Base-by-base conservation (phyloP, 768 basidiomycete genomes). In the Naganishia vaughanmartiniae region DNA sequence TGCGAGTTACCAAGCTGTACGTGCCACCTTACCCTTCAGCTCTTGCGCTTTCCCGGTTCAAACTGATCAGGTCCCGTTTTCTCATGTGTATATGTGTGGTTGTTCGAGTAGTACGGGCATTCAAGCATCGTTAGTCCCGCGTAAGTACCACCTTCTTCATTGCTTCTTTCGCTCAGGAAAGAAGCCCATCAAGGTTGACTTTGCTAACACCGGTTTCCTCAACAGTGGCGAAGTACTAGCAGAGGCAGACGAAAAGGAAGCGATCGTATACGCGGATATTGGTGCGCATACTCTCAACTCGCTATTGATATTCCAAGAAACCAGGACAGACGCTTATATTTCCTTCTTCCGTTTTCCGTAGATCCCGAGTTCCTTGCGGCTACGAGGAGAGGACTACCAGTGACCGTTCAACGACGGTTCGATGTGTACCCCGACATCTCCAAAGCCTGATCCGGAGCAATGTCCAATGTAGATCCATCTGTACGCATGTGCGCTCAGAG, bases 41-140 rank as follows among this genome's bases (percentile, higher is more conserved):
- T 5, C n/a, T 6, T n/a, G 36, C 45, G 14, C 10, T 30, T 30
- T 31, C 42, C 63, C 45, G 21, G 14, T 33, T 34, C 17, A 11
- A 5, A 26, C 26, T 63, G 30, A 26, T 36, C 17, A 10, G 15
- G 36, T 17, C 5, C 65, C 24, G 21, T 53, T 26, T 19, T n/a
- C 36, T 46, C 11, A 58, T 57, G 39, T 57, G n/a, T 34, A n/a
- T 48, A 51, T 28, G 24, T 55, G 11, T n/a, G 24, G 2, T 24
- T n/a, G 12, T 28, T 5, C 1, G 42, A 1, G 1, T 56, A 78
- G 76, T 81, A 77, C 66, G 81, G 93, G 4, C 93, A 95, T 79
- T 89, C 90, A 1, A 89, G 90, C 87, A 85, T 93, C 14, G 88
- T 93, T n/a, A 90, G 92, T 81, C 92, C 93, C 11, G 88, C 89